These are phyloP conservation scores for Aspergillus tamarii DNA, from an alignment of 2,329 filamentous ascomycete species.

Conservation along the genomic window DNA sequence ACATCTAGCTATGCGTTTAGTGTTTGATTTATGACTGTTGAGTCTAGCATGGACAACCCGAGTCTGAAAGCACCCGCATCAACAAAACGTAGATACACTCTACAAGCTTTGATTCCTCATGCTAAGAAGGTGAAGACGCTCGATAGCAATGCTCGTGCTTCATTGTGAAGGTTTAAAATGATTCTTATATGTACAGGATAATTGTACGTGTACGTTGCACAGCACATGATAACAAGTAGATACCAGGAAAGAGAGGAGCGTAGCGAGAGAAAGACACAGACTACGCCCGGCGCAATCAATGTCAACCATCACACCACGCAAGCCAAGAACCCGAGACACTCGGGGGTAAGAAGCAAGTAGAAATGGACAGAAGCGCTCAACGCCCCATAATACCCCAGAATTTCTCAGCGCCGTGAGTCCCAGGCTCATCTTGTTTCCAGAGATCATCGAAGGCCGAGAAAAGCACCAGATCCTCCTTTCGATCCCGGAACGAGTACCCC, in stretches of 20 bases:
- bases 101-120: too few species aligned
- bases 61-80: too few species aligned
- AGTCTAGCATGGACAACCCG: too few species aligned
- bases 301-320: too few species aligned
- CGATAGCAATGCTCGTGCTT: neutral
- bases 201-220: neutral
- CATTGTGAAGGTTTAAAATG: neutral
- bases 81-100: too few species aligned
- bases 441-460: conserved; percentile 79
- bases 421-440: conserved; percentile 71
- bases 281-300: neutral
- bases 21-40: too few species aligned
- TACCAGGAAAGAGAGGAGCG: neutral
- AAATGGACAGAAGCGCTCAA: conserved; percentile 4
- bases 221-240: neutral
- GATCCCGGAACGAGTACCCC: conserved; percentile 57
- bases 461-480: conserved; percentile 58
- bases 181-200: neutral
- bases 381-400: conserved; percentile 67
- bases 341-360: neutral
- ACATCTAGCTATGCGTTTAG: too few species aligned
- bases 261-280: neutral
- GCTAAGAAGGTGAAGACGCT: neutral
- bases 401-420: conserved; percentile 72
- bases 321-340: neutral